Evolutionary conservation across 768 basidiomycete genomes (phyloP).

Genomic region (Leccinum variicolor): DNA sequence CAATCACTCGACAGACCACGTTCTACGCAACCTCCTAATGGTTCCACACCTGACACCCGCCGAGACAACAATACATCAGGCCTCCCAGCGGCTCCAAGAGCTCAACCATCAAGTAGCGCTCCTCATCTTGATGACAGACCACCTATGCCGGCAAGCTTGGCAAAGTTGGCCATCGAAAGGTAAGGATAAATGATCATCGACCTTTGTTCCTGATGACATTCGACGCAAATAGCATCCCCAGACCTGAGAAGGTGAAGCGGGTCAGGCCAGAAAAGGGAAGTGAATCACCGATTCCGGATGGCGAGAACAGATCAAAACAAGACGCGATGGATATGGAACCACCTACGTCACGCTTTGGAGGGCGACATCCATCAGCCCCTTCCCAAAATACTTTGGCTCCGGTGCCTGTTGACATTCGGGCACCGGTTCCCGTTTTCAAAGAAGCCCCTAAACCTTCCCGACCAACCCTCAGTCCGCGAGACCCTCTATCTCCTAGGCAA

Average conservation of each 20-base stretch:
- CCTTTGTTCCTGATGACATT: conserved; percentile 5
- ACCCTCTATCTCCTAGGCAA: conserved; percentile 41
- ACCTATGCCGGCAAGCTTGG: conserved; percentile 31
- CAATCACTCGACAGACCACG: conserved; percentile 34
- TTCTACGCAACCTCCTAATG: conserved; percentile 36
- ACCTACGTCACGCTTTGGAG: conserved; percentile 19
- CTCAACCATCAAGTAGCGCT: conserved; percentile 41
- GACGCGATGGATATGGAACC: conserved; percentile 37
- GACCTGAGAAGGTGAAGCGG: conserved; percentile 78
- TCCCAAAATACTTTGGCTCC: conserved; percentile 15
- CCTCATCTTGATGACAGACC: conserved; percentile 30
- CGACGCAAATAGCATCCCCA: conserved; percentile 51
- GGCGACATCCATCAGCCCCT: conserved; percentile 12
- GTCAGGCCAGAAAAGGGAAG: conserved; percentile 38
- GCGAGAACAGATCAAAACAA: conserved; percentile 23
- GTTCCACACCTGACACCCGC: conserved; percentile 37
- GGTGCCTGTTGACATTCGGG: conserved; percentile 16
- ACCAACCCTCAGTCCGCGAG: conserved; percentile 25
- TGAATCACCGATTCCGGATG: conserved; percentile 35
- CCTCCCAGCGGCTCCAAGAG: conserved; percentile 48
- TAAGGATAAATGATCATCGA: conserved; percentile 25
- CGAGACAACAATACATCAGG: conserved; percentile 32
- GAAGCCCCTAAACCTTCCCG: conserved; percentile 21
- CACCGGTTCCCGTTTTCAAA: conserved; percentile 11
- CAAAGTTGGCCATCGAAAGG: conserved; percentile 69